A percentile compares a stretch with the other conserved stretches of the same genome.
Evolutionary conservation across 2,329 filamentous ascomycete species (phyloP).

Genomic region (Fusarium acutatum): DNA sequence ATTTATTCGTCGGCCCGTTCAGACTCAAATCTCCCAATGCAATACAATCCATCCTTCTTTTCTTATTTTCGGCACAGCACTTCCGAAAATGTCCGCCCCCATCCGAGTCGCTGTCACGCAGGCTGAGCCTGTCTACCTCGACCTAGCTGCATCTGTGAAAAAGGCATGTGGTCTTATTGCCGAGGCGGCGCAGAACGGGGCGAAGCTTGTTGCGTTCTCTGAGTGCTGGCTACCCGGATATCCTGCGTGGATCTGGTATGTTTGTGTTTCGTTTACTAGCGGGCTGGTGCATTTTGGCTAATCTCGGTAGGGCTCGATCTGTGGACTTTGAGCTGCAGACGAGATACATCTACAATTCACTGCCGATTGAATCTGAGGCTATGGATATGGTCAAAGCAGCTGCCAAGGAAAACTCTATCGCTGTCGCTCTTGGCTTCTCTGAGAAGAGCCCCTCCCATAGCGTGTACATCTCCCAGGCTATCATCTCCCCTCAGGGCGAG

Average conservation of each 20-base stretch:
- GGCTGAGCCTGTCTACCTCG: conserved; percentile 40
- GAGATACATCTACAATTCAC: conserved; percentile 52
- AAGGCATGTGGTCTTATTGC: conserved; percentile 37
- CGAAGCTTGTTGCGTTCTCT: conserved; percentile 63
- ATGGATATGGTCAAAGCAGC: conserved; percentile 48
- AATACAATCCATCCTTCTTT: not conserved
- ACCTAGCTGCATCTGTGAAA: conserved; percentile 34
- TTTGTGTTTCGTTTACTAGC: not conserved
- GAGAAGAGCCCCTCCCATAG: conserved; percentile 47
- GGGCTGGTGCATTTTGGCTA: not conserved
- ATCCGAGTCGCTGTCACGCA: conserved; percentile 39
- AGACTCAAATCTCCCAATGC: not conserved
- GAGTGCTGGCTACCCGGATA: conserved; percentile 65
- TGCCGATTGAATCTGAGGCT: conserved; percentile 51
- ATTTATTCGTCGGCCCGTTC: not conserved
- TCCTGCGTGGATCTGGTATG: conserved; percentile 53
- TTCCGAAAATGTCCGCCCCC: conserved; percentile 8
- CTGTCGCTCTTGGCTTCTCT: conserved; percentile 55
- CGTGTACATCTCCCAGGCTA: conserved; percentile 57
- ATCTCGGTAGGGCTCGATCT: conserved; percentile 25
- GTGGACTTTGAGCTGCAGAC: conserved; percentile 38
- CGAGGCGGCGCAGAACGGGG: conserved; percentile 51
- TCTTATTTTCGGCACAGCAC: not conserved
- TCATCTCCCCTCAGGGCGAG: conserved; percentile 53
- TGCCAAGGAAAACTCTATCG: conserved; percentile 49